phyloP scores from a whole-genome alignment of 2,329 filamentous ascomycete genomes.

The Colletotrichum sojae region DNA sequence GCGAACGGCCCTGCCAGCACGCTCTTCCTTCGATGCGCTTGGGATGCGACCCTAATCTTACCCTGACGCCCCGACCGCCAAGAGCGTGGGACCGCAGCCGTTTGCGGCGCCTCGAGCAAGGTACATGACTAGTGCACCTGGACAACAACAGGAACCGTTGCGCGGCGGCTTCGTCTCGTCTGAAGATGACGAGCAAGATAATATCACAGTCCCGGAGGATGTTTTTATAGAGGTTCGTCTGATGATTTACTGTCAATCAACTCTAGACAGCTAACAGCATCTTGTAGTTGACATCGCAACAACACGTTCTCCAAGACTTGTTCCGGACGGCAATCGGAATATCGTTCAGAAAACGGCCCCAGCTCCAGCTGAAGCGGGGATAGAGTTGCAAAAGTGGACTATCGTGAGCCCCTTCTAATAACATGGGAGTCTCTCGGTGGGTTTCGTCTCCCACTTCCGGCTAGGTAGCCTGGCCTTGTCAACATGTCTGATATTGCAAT shows the following conservation, averaged over 20 bases:
- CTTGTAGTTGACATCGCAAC: background rate
- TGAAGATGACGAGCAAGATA: background rate
- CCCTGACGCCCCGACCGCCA: constrained; percentile 15
- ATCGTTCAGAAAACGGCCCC: background rate
- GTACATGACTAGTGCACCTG: constrained; percentile 35
- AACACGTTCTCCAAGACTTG: background rate
- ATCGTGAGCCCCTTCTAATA: constrained; percentile 38
- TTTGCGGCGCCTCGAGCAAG: constrained; percentile 22
- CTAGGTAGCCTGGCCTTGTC: constrained; percentile 25
- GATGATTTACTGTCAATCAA: background rate
- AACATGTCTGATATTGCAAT: constrained; percentile 29
- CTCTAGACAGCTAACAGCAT: background rate
- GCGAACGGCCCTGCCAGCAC: constrained; percentile 23
- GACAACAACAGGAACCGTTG: constrained; percentile 10
- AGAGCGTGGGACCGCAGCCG: constrained; percentile 15
- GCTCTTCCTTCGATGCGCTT: constrained; percentile 14
- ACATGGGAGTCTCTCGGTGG: constrained; percentile 29
- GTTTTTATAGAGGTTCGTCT: constrained; percentile 9
- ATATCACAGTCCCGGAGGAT: background rate
- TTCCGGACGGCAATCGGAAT: background rate
- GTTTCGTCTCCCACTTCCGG: constrained; percentile 28
- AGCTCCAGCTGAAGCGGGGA: constrained; percentile 23
- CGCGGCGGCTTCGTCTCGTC: constrained; percentile 3
- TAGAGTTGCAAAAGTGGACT: constrained; percentile 35
- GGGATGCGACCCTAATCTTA: constrained; percentile 36